These are phyloP conservation scores for Malassezia restricta DNA, from an alignment of 1,284 basidiomycete genomes.

Conservation along the genomic window DNA sequence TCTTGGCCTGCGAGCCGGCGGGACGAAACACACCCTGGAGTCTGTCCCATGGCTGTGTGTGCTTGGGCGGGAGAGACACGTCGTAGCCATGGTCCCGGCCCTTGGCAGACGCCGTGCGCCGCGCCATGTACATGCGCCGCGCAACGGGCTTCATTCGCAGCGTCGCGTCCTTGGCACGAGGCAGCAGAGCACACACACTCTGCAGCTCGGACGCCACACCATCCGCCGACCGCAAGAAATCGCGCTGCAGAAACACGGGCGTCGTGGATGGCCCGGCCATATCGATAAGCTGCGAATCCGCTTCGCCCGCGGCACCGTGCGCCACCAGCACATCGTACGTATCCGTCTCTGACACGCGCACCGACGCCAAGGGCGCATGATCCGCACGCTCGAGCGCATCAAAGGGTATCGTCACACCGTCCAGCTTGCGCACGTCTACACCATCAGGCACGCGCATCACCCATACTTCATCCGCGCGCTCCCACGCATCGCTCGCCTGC, in stretches of 20 bases:
- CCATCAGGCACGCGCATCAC: conserved; percentile 15
- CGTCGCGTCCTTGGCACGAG: conserved; percentile 12
- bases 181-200: conserved; percentile 21
- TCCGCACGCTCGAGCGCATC: conserved; percentile 6
- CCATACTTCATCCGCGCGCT: conserved; percentile 8
- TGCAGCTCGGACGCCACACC: conserved; percentile 24
- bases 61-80: conserved; percentile 15
- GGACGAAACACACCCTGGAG: conserved; percentile 21
- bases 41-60: conserved; percentile 29
- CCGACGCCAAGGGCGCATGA: conserved; percentile 8
- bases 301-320: neutral
- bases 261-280: conserved; percentile 20
- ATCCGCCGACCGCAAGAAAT: conserved; percentile 11
- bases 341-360: conserved; percentile 2
- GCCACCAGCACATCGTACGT: conserved; percentile 23
- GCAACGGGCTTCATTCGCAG: conserved; percentile 9
- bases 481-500: conserved; percentile 5
- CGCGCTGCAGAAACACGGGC: conserved; percentile 4
- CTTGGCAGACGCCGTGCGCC: conserved; percentile 17
- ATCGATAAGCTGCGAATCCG: conserved; percentile 26
- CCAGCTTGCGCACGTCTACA: conserved; percentile 18
- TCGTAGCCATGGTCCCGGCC: conserved; percentile 6
- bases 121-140: conserved; percentile 18
- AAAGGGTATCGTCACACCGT: conserved; percentile 11
- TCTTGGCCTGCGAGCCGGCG: conserved; percentile 3